These are phyloP conservation scores for Amanita pseudoporphyria DNA, from an alignment of 768 basidiomycete genomes.

Conservation along the genomic window DNA sequence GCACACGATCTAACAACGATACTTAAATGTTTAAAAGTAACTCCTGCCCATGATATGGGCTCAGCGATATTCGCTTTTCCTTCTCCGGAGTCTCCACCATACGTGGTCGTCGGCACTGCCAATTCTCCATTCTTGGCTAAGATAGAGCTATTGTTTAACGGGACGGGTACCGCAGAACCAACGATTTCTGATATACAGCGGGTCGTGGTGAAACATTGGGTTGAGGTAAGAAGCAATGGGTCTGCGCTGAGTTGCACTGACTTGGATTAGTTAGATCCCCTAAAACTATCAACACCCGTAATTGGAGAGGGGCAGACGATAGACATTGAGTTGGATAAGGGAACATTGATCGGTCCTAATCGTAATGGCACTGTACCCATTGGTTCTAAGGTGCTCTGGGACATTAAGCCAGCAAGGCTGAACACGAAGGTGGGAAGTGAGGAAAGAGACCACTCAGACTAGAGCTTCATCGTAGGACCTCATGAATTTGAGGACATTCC, in stretches of 20 bases:
- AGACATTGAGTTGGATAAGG: conserved; percentile 43
- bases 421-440: neutral
- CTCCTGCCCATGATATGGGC: conserved; percentile 14
- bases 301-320: conserved; percentile 41
- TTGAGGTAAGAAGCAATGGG: conserved; percentile 27
- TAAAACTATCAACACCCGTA: conserved; percentile 21
- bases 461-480: too few relatives aligned
- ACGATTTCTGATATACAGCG: conserved; percentile 20
- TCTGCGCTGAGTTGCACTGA: neutral
- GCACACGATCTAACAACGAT: conserved; percentile 37
- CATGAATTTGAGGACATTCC: too few relatives aligned
- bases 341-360: conserved; percentile 29
- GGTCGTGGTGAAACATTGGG: conserved; percentile 42
- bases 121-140: conserved; percentile 35
- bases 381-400: conserved; percentile 30
- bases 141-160: conserved; percentile 35
- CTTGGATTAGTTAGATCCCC: conserved; percentile 29
- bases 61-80: conserved; percentile 11
- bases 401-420: conserved; percentile 7
- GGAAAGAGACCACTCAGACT: too few relatives aligned
- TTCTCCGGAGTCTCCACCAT: conserved; percentile 29
- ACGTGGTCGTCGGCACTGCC: conserved; percentile 32
- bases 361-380: conserved; percentile 22
- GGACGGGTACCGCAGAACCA: conserved; percentile 12
- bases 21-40: conserved; percentile 29